Evolutionary conservation across 495 filamentous ascomycete genomes (phyloP).

Genomic region (Neurospora discreta): DNA sequence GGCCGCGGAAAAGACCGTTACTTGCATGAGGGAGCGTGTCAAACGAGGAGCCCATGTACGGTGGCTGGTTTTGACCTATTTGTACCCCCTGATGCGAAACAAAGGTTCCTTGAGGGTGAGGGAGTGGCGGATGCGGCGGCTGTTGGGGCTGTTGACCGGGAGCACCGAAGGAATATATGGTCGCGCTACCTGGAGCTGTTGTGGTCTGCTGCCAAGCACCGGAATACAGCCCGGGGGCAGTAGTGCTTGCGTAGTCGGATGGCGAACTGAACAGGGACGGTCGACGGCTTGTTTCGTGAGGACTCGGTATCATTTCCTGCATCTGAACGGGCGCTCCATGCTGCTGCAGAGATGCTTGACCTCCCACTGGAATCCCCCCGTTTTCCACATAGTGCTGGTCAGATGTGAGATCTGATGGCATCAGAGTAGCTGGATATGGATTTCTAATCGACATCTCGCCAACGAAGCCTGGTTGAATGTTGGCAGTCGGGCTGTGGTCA

Average conservation of each 20-base stretch:
- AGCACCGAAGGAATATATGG: constrained; percentile 19
- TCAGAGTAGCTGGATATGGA: constrained; percentile 16
- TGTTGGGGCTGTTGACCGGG: constrained; percentile 11
- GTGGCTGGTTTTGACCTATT: constrained; percentile 9
- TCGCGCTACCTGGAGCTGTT: constrained; percentile 15
- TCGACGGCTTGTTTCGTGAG: constrained; percentile 24
- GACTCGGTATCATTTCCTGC: constrained; percentile 24
- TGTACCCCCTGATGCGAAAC: constrained; percentile 17
- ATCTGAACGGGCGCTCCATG: constrained; percentile 16
- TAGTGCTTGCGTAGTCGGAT: constrained; percentile 22
- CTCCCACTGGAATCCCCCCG: constrained; percentile 8
- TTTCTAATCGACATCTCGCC: constrained; percentile 19
- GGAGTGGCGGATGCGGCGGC: constrained; percentile 1
- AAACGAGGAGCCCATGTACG: constrained; percentile 16
- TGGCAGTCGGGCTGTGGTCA: constrained; percentile 19
- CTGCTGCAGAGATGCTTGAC: constrained; percentile 13
- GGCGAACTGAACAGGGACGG: constrained; percentile 24
- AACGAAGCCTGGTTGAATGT: constrained; percentile 20
- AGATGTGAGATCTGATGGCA: constrained; percentile 17
- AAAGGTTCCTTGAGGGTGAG: constrained; percentile 11
- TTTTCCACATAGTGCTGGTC: constrained; percentile 27
- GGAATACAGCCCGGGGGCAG: constrained; percentile 21
- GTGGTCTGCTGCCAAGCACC: constrained; percentile 19
- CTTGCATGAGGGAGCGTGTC: constrained; percentile 18
- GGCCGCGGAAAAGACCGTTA: constrained; percentile 12